Conservation (phyloP, 352 stramenopile species). For the Globisporangium carolinianum region DNA sequence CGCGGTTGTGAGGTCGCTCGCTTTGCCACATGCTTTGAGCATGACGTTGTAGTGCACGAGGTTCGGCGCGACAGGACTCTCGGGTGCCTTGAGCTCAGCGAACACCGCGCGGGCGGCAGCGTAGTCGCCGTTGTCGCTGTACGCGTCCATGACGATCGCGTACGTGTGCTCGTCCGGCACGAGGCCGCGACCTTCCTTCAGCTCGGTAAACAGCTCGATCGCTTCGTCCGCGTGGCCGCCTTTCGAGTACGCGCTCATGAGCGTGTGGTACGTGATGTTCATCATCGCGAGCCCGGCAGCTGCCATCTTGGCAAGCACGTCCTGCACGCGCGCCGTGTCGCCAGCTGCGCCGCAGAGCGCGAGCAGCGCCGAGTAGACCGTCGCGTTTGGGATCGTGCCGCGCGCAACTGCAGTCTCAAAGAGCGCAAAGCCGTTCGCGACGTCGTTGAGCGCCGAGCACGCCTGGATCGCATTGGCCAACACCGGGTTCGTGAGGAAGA, state of each 20-base stretch:
- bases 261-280: constrained; percentile 62
- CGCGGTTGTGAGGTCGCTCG: constrained; percentile 53
- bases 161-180: constrained; percentile 50
- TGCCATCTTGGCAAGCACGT: constrained; percentile 50
- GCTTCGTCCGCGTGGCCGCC: constrained; percentile 37
- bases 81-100: constrained; percentile 37
- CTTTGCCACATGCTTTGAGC: constrained; percentile 70
- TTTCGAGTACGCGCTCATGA: constrained; percentile 64
- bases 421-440: constrained; percentile 50
- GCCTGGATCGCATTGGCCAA: constrained; percentile 57
- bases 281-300: constrained; percentile 50
- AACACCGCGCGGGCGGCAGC: constrained; percentile 43
- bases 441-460: constrained; percentile 36
- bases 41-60: constrained; percentile 81
- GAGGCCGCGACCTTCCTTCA: constrained; percentile 40
- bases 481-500: constrained; percentile 59
- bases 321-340: constrained; percentile 40
- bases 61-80: constrained; percentile 20
- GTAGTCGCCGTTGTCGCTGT: constrained; percentile 52
- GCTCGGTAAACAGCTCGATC: constrained; percentile 49
- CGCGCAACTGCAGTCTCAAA: constrained; percentile 44
- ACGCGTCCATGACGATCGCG: constrained; percentile 71
- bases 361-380: constrained; percentile 57
- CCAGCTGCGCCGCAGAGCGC: constrained; percentile 34
- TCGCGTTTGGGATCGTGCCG: constrained; percentile 62